Evolutionary conservation across 192 early-diverging fungal species (phyloP).

Genomic region (Coemansia sp.): DNA sequence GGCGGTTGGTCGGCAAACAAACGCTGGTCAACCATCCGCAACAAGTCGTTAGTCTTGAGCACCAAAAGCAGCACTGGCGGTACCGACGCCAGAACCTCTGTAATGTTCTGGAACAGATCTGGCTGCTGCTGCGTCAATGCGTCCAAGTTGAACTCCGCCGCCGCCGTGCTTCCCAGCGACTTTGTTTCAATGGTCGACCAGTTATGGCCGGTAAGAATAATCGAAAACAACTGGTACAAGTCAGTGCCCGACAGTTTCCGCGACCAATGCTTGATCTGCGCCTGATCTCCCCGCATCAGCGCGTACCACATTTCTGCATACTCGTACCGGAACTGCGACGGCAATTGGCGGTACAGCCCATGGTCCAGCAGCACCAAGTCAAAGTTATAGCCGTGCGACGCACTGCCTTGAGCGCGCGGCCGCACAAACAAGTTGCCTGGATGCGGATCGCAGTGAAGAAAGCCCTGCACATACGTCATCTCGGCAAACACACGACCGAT

Average conservation of each 20-base stretch:
- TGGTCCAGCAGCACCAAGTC: conserved; percentile 86
- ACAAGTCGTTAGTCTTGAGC: conserved; percentile 89
- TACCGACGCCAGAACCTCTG: conserved; percentile 77
- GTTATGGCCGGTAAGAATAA: conserved; percentile 82
- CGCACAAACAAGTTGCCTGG: conserved; percentile 85
- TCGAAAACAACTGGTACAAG: conserved; percentile 81
- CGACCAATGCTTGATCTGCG: conserved; percentile 67
- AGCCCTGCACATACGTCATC: conserved; percentile 87
- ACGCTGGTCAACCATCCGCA: conserved; percentile 67
- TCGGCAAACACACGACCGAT: conserved; percentile 76
- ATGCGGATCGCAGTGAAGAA: conserved; percentile 92
- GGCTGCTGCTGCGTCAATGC: conserved; percentile 59
- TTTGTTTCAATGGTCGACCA: conserved; percentile 68
- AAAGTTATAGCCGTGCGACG: conserved; percentile 71
- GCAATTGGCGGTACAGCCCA: conserved; percentile 82
- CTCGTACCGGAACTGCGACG: conserved; percentile 69
- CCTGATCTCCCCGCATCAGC: conserved; percentile 74
- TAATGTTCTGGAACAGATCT: conserved; percentile 69
- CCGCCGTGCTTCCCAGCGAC: conserved; percentile 37
- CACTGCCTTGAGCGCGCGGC: conserved; percentile 38
- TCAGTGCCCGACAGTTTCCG: conserved; percentile 70
- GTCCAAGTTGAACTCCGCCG: conserved; percentile 54
- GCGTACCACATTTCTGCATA: conserved; percentile 90
- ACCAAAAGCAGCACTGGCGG: conserved; percentile 83
- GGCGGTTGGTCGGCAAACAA: conserved; percentile 50